Conservation (phyloP, 2,329 filamentous ascomycete genomes). For the Fusarium vanettenii region DNA sequence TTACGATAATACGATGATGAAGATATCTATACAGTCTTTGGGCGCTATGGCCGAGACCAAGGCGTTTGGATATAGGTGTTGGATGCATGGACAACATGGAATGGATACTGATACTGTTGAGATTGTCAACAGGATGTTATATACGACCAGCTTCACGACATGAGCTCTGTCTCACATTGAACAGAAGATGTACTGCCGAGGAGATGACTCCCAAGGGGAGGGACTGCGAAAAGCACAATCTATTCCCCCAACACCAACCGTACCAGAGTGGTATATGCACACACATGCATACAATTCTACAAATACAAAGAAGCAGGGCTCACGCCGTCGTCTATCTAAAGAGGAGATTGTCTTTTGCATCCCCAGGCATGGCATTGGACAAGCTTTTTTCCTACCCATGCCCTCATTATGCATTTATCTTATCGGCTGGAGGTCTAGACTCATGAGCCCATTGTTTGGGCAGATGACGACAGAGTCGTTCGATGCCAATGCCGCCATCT, state of each 20-base stretch:
- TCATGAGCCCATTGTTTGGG: slow-evolving; percentile 8
- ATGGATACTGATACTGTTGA: slow-evolving; percentile 3
- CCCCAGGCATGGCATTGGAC: neutral
- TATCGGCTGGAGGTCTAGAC: neutral
- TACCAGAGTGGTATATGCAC: neutral
- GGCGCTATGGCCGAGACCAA: slow-evolving; percentile 13
- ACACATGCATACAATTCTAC: neutral
- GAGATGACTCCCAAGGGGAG: neutral
- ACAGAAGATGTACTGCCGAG: neutral
- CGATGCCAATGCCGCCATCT: slow-evolving; percentile 7
- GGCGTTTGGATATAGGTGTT: slow-evolving; percentile 31
- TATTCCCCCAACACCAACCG: neutral
- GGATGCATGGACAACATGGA: slow-evolving; percentile 26
- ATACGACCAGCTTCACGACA: neutral
- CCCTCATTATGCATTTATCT: neutral
- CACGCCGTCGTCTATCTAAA: neutral
- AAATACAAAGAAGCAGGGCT: neutral
- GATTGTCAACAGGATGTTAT: slow-evolving; percentile 2
- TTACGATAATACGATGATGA: slow-evolving; percentile 18
- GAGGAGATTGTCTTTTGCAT: neutral
- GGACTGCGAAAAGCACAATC: neutral
- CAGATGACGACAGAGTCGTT: slow-evolving; percentile 10
- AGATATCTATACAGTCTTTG: slow-evolving; percentile 20
- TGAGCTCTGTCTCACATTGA: neutral
- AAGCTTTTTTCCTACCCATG: neutral